These are phyloP conservation scores for Punica granatum DNA, from an alignment of 345 rosid species.

Conservation along the genomic window DNA sequence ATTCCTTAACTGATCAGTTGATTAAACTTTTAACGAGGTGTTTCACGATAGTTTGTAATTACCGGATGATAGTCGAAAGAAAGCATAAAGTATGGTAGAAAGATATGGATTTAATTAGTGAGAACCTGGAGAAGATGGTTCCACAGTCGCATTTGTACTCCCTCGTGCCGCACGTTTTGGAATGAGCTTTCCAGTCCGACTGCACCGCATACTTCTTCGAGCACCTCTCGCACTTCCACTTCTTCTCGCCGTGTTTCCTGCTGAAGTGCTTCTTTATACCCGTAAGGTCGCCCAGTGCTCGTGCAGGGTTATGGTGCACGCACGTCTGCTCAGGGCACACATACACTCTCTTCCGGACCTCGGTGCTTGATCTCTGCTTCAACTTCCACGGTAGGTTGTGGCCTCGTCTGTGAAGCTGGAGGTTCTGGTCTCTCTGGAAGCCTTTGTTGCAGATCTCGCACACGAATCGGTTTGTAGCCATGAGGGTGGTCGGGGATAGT, in stretches of 20 bases:
- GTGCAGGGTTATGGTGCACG: conserved; percentile 15
- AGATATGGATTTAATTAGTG: background rate
- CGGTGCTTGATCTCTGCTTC: conserved; percentile 1
- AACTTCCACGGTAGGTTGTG: conserved; percentile 15
- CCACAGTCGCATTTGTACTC: conserved; percentile 21
- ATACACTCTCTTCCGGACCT: conserved; percentile 15
- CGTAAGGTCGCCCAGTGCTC: conserved; percentile 14
- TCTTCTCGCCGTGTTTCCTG: conserved; percentile 21
- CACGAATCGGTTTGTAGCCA: background rate
- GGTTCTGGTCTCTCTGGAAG: conserved; percentile 13
- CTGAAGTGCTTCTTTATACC: conserved; percentile 23
- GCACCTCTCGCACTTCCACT: conserved; percentile 24
- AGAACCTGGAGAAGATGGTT: conserved; percentile 15
- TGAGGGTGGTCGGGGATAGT: conserved; percentile 6
- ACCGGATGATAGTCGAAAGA: background rate
- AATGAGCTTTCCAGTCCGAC: conserved; percentile 20
- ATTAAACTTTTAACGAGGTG: too few species aligned
- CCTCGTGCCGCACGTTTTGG: conserved; percentile 20
- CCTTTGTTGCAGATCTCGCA: conserved; percentile 13
- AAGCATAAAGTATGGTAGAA: background rate
- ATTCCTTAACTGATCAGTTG: too few species aligned
- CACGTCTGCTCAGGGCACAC: conserved; percentile 18
- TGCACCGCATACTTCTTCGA: conserved; percentile 18
- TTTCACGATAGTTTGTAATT: too few species aligned
- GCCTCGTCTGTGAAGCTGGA: conserved; percentile 5